These are phyloP conservation scores for Spirogloea muscicola DNA, from an alignment of 139 green algal species.

Conservation along the genomic window DNA sequence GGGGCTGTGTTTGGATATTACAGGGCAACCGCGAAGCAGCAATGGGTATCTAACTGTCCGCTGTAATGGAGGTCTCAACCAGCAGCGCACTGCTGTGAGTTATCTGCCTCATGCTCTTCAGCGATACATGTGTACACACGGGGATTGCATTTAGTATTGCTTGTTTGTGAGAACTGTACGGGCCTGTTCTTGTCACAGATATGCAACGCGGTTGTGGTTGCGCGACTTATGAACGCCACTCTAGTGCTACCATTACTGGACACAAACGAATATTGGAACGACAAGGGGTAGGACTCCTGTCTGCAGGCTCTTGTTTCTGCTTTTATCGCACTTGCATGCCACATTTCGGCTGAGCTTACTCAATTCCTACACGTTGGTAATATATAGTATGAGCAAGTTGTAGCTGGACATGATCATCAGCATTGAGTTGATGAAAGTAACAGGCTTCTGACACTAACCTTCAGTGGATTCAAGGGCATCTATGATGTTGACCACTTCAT, in stretches of 20 bases:
- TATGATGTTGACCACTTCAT: conserved; percentile 45
- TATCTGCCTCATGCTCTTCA: neutral
- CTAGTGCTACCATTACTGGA: conserved; percentile 35
- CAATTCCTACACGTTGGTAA: no score
- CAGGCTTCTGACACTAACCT: no score
- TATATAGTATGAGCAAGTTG: no score
- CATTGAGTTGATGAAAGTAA: no score
- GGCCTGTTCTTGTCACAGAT: no score
- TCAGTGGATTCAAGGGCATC: conserved; percentile 28
- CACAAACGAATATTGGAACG: conserved; percentile 34
- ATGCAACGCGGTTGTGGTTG: conserved; percentile 38
- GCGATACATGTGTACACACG: neutral
- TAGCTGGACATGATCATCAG: no score
- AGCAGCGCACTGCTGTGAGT: conserved; percentile 18
- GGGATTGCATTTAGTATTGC: neutral
- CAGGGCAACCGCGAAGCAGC: neutral
- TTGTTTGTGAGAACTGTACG: no score
- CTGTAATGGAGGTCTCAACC: conserved; percentile 29
- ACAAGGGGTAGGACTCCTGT: conserved; percentile 13
- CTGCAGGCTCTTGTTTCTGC: no score
- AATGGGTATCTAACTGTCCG: conserved; percentile 13
- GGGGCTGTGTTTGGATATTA: no score
- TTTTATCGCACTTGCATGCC: no score
- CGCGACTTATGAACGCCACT: conserved; percentile 37
- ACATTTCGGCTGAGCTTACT: no score